A percentile compares a stretch with the other conserved stretches of the same genome.
These are phyloP conservation scores for Scleromitrula shiraiana DNA, from an alignment of 2,329 filamentous ascomycete species.

Conservation along the genomic window DNA sequence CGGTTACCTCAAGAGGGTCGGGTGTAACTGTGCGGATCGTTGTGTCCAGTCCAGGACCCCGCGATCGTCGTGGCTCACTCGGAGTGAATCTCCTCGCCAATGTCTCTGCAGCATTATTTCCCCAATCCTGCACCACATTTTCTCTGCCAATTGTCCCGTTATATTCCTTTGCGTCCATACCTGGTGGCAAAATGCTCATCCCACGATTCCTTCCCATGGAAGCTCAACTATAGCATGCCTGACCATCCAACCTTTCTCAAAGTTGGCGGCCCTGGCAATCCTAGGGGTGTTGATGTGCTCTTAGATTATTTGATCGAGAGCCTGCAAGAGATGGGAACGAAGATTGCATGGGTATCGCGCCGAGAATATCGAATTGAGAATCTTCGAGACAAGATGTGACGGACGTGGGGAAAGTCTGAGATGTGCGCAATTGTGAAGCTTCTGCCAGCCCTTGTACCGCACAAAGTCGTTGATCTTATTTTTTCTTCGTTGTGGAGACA, in stretches of 20 bases:
- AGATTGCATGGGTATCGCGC: constrained; percentile 7
- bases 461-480: constrained; percentile 3
- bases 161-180: constrained; percentile 39
- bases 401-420: constrained; percentile 9
- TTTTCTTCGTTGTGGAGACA: neutral
- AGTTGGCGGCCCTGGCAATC: constrained; percentile 1
- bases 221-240: constrained; percentile 17
- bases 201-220: constrained; percentile 22
- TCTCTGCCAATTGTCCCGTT: constrained; percentile 28
- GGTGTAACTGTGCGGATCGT: constrained; percentile 61
- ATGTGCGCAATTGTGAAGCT: constrained; percentile 10
- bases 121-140: constrained; percentile 25
- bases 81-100: constrained; percentile 18
- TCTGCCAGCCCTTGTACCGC: constrained; percentile 9
- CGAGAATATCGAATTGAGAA: constrained; percentile 1
- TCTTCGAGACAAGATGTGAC: constrained; percentile 5
- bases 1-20: constrained; percentile 37
- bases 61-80: constrained; percentile 21
- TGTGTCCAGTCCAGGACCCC: constrained; percentile 29
- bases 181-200: constrained; percentile 37
- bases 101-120: constrained; percentile 24
- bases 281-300: neutral
- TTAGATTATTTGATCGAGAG: constrained; percentile 3
- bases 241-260: constrained; percentile 7
- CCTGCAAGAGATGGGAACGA: constrained; percentile 5